These are phyloP conservation scores for Orbilia blumenaviensis DNA, from an alignment of 2,329 filamentous ascomycete genomes.

Conservation along the genomic window DNA sequence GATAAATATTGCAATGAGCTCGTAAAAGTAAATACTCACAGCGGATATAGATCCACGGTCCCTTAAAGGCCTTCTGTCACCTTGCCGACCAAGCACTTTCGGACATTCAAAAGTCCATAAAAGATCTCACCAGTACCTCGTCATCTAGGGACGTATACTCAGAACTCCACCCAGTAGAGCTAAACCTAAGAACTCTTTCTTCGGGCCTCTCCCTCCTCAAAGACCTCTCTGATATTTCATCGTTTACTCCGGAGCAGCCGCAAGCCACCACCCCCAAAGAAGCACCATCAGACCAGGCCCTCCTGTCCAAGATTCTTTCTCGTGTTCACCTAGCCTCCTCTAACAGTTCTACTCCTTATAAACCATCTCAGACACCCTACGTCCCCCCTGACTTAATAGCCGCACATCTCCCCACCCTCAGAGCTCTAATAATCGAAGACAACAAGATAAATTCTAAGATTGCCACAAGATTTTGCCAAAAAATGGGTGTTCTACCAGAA, in stretches of 20 bases:
- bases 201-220: conserved; percentile 46
- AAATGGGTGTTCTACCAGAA: not conserved
- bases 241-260: not conserved
- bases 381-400: not conserved
- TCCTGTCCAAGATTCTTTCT: conserved; percentile 21
- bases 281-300: not conserved
- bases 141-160: not conserved
- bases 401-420: conserved; percentile 15
- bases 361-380: too few relatives aligned
- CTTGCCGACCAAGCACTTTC: conserved; percentile 25
- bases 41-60: conserved; percentile 19
- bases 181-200: conserved; percentile 32
- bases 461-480: not conserved
- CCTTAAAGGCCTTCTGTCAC: conserved; percentile 21
- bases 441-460: conserved; percentile 28
- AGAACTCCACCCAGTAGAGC: conserved; percentile 17
- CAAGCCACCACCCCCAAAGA: not conserved
- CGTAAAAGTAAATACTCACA: not conserved
- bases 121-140: not conserved
- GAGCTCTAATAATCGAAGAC: conserved; percentile 23
- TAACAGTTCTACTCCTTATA: not conserved
- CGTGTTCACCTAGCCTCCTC: not conserved
- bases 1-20: not conserved
- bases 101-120: conserved; percentile 16
- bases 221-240: conserved; percentile 30